Percentiles rank a stretch among this genome's conserved stretches.
phyloP scores from a whole-genome alignment of 495 filamentous ascomycete species.

The Aspergillus ostianus region DNA sequence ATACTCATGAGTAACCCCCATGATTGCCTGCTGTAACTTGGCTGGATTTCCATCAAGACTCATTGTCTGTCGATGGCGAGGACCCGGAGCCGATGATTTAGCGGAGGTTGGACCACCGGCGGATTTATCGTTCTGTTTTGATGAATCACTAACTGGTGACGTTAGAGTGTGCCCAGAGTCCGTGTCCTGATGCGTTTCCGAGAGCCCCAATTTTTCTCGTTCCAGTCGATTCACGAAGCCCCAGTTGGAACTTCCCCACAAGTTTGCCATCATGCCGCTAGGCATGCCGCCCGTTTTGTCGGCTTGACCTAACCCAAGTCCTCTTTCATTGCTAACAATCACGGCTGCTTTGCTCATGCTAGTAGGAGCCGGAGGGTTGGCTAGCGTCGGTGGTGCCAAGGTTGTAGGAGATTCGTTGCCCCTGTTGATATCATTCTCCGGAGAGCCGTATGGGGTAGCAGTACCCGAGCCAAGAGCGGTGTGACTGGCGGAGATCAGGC shows the following conservation, averaged over 20 bases:
- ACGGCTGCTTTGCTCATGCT: constrained; percentile 87
- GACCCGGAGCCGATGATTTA: constrained; percentile 19
- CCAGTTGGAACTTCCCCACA: constrained; percentile 89
- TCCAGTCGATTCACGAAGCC: constrained; percentile 68
- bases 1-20: constrained; percentile 55
- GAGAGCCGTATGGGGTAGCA: constrained; percentile 29
- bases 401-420: constrained; percentile 54
- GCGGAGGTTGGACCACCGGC: constrained; percentile 11
- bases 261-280: constrained; percentile 82
- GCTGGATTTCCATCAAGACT: constrained; percentile 66
- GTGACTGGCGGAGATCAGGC: constrained; percentile 82
- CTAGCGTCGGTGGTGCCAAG: constrained; percentile 80
- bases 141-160: constrained; percentile 32
- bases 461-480: constrained; percentile 64
- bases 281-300: constrained; percentile 70
- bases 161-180: constrained; percentile 21
- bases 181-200: constrained; percentile 37
- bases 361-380: constrained; percentile 79
- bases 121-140: constrained; percentile 20
- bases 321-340: constrained; percentile 72
- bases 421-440: constrained; percentile 32
- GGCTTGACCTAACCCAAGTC: constrained; percentile 54
- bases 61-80: constrained; percentile 72
- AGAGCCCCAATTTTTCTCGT: constrained; percentile 49
- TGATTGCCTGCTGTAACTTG: constrained; percentile 41